Evolutionary conservation across 768 basidiomycete species (phyloP).

Genomic region (Suillus cothurnatus): DNA sequence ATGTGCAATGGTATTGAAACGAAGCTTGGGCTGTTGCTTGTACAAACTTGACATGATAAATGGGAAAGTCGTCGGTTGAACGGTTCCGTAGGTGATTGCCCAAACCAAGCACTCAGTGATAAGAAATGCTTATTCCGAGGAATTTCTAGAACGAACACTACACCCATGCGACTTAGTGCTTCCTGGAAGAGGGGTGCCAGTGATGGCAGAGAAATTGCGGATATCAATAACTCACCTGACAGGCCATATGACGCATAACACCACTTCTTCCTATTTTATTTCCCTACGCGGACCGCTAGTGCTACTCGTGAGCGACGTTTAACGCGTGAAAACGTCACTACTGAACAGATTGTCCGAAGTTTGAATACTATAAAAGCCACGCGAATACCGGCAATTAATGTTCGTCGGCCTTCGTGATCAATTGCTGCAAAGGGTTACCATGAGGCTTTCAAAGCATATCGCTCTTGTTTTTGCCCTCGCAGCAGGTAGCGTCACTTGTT

Average conservation of each 20-base stretch:
- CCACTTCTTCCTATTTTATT: not conserved
- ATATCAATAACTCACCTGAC: not conserved
- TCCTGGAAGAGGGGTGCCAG: not conserved
- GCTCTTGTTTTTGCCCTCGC: constrained; percentile 9
- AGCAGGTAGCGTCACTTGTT: constrained; percentile 17
- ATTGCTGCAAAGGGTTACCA: not conserved
- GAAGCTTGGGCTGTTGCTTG: not conserved
- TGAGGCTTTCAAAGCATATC: constrained; percentile 8
- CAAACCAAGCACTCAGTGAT: not conserved
- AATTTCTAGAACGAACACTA: not conserved
- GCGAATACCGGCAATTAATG: not conserved
- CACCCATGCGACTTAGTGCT: not conserved
- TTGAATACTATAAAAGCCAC: not conserved
- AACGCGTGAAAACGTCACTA: not conserved
- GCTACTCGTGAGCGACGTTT: not conserved
- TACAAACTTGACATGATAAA: not conserved
- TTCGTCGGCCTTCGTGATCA: not conserved
- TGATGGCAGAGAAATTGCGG: not conserved
- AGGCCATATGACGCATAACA: constrained; percentile 5
- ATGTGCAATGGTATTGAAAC: not conserved
- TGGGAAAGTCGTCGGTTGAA: not conserved
- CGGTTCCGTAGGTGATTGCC: not conserved
- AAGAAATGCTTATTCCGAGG: not conserved
- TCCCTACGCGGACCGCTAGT: not conserved
- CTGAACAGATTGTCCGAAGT: not conserved